phyloP scores from a whole-genome alignment of 2,329 filamentous ascomycete genomes.

The Xylaria arbuscula region DNA sequence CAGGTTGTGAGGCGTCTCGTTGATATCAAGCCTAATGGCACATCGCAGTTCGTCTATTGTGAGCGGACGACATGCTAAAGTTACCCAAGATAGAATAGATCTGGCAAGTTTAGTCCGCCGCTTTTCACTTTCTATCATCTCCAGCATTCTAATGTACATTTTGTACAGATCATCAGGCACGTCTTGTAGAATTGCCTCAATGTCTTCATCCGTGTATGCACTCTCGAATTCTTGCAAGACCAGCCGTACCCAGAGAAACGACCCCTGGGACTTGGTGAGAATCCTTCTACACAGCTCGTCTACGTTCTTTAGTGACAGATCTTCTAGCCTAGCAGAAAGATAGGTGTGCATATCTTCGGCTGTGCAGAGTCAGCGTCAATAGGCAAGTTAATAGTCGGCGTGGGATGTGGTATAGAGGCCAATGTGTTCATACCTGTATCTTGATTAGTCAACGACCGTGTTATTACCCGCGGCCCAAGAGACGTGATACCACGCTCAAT shows the following conservation, averaged over 20 bases:
- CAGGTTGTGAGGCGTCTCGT: constrained; percentile 46
- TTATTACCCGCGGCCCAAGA: constrained; percentile 36
- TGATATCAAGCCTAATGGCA: constrained; percentile 42
- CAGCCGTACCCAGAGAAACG: constrained; percentile 49
- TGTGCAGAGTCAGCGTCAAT: too few relatives aligned
- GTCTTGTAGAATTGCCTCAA: constrained; percentile 44
- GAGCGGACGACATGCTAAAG: constrained; percentile 43
- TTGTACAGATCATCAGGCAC: constrained; percentile 45
- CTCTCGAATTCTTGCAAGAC: constrained; percentile 49
- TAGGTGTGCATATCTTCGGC: constrained; percentile 46
- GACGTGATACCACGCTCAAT: constrained; percentile 44
- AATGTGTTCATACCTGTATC: constrained; percentile 35
- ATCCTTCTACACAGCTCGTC: constrained; percentile 45
- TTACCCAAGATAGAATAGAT: constrained; percentile 45
- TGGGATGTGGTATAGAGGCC: constrained; percentile 8
- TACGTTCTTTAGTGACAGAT: constrained; percentile 39
- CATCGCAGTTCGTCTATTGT: constrained; percentile 42
- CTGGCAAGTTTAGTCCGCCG: constrained; percentile 41
- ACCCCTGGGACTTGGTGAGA: constrained; percentile 47
- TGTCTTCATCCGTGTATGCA: constrained; percentile 47
- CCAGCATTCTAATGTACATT: constrained; percentile 45
- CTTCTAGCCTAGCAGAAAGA: constrained; percentile 37
- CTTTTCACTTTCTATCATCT: constrained; percentile 39
- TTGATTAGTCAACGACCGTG: constrained; percentile 25
- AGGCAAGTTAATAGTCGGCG: too few relatives aligned